Evolutionary conservation across 139 green algal genomes (phyloP), one percentile per base, ranked within the genome.

Genomic region (Auxenochlorella pyrenoidosa): DNA sequence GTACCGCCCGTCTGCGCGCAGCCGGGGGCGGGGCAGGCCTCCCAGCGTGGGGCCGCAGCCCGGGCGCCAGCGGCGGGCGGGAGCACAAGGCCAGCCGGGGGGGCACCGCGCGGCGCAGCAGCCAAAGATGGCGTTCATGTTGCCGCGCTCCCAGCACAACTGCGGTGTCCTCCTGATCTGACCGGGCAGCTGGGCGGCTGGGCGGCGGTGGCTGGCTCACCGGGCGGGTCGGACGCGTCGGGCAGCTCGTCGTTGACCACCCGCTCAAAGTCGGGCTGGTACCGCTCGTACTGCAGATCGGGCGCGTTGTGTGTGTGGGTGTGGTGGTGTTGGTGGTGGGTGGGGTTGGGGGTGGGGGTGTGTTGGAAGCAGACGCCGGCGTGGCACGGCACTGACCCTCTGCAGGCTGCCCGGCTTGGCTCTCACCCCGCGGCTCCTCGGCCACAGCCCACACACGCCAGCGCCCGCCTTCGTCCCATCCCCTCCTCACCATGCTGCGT

Each of bases 221-320:
- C 82, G 21, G 89, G 78, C 30, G 82, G 89, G 19, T 89, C 89
- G 6, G 89, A 76, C 15, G 63, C 80, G 36, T 92, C 89, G 2
- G 86, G 86, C 82, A 92, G 84, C 86, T 92, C 89, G 5, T 90
- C 86, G n/a, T 90, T 90, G 8, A 89, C 13, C 26, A 92, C 40
- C 36, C 89, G 75, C 41, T 88, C 40, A 38, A 72, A 92, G n/a
- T 32, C 40, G 30, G 86, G 85, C 60, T 92, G 89, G 82, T 90
- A 92, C 43, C 89, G 86, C 76, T 90, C 89, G 81, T 90, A 90
- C 82, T 84, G 75, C 63, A 47, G 13, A 24, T 13, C 44, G 28
- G 65, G 43, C n/a, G 6, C 71, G 30, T 40, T 8, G 1, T 36
- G 78, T 6, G 47, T 10, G 10, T 18, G 47, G 47, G 47, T 10